These are phyloP conservation scores for Backusella tuberculispora DNA, from an alignment of 192 early-diverging fungal genomes.

Conservation along the genomic window DNA sequence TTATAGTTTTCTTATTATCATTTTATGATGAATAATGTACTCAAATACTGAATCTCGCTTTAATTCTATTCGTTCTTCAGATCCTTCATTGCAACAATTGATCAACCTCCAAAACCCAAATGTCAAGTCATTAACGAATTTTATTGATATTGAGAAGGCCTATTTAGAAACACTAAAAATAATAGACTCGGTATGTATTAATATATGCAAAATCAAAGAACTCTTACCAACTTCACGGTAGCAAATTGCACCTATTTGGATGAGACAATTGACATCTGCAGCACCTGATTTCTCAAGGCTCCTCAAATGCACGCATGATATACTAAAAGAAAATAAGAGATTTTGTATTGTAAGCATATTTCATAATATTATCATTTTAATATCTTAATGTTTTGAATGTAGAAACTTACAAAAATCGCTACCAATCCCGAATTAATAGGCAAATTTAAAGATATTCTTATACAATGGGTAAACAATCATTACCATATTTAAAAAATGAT, in stretches of 20 bases:
- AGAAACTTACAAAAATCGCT: conserved; percentile 44
- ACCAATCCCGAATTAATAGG: conserved; percentile 32
- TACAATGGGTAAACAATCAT: conserved; percentile 44
- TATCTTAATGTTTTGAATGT: not conserved
- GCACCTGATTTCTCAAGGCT: conserved; percentile 56
- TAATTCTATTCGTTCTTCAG: not conserved
- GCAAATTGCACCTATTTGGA: conserved; percentile 59
- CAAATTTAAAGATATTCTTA: conserved; percentile 42
- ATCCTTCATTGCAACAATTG: conserved; percentile 23
- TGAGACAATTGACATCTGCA: conserved; percentile 39
- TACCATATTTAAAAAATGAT: not conserved
- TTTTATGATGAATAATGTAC: not conserved
- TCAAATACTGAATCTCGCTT: not conserved
- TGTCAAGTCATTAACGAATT: conserved; percentile 49
- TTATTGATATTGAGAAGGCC: conserved; percentile 56
- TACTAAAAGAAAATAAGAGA: conserved; percentile 52
- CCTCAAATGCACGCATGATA: conserved; percentile 47
- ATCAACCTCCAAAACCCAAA: not conserved
- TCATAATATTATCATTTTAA: not conserved
- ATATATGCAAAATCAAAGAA: not conserved
- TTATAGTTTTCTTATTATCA: not conserved
- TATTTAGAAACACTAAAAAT: conserved; percentile 55
- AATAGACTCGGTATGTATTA: conserved; percentile 48
- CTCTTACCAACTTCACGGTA: conserved; percentile 15
- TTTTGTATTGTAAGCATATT: conserved; percentile 43